These are phyloP conservation scores for Psidium guajava DNA, from an alignment of 345 rosid genomes.

Conservation along the genomic window DNA sequence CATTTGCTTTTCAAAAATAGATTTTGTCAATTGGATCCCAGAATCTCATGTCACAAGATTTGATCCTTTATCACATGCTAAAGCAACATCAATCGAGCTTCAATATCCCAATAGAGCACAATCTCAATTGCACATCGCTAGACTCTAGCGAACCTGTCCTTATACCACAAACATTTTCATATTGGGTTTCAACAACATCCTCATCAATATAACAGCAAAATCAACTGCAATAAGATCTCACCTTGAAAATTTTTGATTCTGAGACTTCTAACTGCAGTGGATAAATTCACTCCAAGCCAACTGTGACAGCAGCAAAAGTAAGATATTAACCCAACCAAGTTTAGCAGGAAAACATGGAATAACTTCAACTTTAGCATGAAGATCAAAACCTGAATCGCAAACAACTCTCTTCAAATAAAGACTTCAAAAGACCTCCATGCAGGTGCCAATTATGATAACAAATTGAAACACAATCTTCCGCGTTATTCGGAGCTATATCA, in stretches of 20 bases:
- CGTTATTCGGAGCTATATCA: background rate
- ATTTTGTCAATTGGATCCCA: background rate
- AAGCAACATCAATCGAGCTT: background rate
- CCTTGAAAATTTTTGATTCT: background rate
- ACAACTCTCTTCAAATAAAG: background rate
- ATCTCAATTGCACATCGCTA: background rate
- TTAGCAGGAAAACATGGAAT: background rate
- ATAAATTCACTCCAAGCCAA: background rate
- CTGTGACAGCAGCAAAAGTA: background rate
- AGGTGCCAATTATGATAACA: background rate
- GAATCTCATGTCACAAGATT: background rate
- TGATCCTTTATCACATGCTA: background rate
- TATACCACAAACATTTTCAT: background rate
- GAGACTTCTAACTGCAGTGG: background rate
- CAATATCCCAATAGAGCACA: background rate
- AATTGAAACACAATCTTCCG: background rate
- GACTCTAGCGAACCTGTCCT: background rate
- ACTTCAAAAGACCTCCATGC: background rate
- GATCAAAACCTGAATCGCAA: background rate
- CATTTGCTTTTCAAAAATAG: background rate
- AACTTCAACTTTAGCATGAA: background rate
- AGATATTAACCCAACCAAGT: background rate
- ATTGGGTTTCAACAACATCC: background rate
- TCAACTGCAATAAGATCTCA: background rate
- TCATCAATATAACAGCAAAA: background rate